Conservation (phyloP, 78 protist species). For the Anaeramoeba flamelloides region DNA sequence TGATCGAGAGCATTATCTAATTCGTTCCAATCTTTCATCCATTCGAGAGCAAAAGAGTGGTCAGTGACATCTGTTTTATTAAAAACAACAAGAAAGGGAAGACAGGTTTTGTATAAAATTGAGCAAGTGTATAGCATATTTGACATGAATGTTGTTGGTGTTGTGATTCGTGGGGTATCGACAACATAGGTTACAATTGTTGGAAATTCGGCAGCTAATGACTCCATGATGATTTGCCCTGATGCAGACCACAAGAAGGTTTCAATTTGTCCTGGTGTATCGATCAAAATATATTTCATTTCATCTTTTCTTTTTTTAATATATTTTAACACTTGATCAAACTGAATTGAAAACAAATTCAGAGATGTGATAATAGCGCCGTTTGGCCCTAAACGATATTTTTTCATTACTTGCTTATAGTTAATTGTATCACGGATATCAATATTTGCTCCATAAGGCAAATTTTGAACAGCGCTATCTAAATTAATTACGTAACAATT, state of each 20-base stretch:
- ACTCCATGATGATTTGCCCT: constrained; percentile 73
- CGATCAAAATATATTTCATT: constrained; percentile 47
- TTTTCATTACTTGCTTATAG: constrained; percentile 81
- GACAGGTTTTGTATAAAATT: constrained; percentile 70
- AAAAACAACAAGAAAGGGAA: constrained; percentile 76
- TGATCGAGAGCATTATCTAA: constrained; percentile 6
- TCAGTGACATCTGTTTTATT: constrained; percentile 71
- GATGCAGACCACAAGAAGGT: constrained; percentile 91
- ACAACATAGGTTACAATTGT: constrained; percentile 71
- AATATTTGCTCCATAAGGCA: constrained; percentile 71
- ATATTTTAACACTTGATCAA: constrained; percentile 64
- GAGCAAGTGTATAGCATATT: constrained; percentile 87
- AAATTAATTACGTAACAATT: constrained; percentile 68
- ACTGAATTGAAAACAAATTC: constrained; percentile 79
- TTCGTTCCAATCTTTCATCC: background rate
- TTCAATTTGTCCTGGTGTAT: constrained; percentile 96
- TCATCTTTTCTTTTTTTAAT: constrained; percentile 27
- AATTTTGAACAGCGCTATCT: constrained; percentile 29
- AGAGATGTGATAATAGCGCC: constrained; percentile 91
- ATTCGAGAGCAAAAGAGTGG: background rate
- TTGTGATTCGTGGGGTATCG: constrained; percentile 68
- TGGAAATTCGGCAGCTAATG: constrained; percentile 71
- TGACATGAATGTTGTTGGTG: constrained; percentile 89
- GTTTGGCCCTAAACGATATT: constrained; percentile 83
- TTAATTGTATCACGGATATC: constrained; percentile 95